Evolutionary conservation across 352 stramenopile genomes (phyloP).

Genomic region (Globisporangium cystogenes): DNA sequence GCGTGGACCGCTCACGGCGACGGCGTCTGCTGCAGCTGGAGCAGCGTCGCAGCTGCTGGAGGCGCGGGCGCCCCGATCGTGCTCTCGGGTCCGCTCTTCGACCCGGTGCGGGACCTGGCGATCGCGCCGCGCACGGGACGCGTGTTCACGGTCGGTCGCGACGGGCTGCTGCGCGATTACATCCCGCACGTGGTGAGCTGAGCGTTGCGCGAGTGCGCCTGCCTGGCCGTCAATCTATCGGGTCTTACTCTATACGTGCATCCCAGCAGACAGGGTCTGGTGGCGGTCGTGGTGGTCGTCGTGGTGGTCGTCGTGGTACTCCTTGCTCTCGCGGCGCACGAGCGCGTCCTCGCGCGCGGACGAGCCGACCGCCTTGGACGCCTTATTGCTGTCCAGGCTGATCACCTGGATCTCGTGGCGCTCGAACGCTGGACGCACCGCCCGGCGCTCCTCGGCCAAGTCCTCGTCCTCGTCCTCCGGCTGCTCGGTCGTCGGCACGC

Average conservation of each 20-base stretch:
- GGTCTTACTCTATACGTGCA: conserved; percentile 31
- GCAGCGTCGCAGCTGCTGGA: conserved; percentile 8
- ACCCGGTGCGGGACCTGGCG: conserved; percentile 54
- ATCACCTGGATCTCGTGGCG: conserved; percentile 17
- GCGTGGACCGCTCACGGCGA: conserved; percentile 64
- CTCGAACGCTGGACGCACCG: too few species aligned
- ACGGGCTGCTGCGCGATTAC: conserved; percentile 64
- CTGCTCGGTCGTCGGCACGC: conserved; percentile 22
- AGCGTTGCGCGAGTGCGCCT: neutral
- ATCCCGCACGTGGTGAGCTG: conserved; percentile 30
- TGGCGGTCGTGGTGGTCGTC: too few species aligned
- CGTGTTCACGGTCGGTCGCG: conserved; percentile 52
- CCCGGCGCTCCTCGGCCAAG: neutral
- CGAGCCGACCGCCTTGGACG: conserved; percentile 6
- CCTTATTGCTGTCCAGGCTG: conserved; percentile 12
- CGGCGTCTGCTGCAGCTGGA: conserved; percentile 51
- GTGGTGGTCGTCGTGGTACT: conserved; percentile 23
- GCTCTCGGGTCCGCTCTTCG: conserved; percentile 59
- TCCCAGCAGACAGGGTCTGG: conserved; percentile 4
- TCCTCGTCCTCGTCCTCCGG: neutral
- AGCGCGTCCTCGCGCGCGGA: conserved; percentile 22
- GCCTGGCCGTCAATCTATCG: conserved; percentile 9
- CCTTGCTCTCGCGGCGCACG: conserved; percentile 57
- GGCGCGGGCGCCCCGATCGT: conserved; percentile 22
- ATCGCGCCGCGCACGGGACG: conserved; percentile 25